Evolutionary conservation across 495 filamentous ascomycete genomes (phyloP).

Genomic region (Thermochaetoides thermophila): DNA sequence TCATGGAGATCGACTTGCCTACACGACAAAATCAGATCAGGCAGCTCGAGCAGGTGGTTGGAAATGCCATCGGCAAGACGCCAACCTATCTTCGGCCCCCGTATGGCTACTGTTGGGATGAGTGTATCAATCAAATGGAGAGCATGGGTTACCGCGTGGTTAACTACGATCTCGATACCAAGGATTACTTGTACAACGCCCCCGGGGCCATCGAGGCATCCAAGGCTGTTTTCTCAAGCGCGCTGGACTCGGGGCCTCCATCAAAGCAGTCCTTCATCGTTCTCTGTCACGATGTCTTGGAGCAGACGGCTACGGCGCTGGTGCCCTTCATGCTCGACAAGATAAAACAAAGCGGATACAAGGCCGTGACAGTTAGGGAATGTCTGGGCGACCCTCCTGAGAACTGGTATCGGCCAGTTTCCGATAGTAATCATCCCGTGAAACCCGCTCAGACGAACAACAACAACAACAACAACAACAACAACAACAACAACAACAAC

Average conservation of each 20-base stretch:
- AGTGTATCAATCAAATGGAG: slow-evolving; percentile 16
- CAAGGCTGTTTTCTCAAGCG: slow-evolving; percentile 13
- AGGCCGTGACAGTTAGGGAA: slow-evolving; percentile 41
- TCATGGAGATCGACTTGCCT: slow-evolving; percentile 7
- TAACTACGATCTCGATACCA: slow-evolving; percentile 30
- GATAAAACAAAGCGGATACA: slow-evolving; percentile 14
- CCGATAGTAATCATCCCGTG: no score
- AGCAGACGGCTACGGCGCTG: slow-evolving; percentile 19
- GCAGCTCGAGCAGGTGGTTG: slow-evolving; percentile 15
- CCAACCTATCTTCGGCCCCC: slow-evolving; percentile 33
- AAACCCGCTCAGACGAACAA: no score
- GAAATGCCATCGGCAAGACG: slow-evolving; percentile 18
- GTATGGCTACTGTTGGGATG: slow-evolving; percentile 18
- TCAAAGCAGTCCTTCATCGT: slow-evolving; percentile 14
- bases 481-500: no score
- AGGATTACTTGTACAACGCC: slow-evolving; percentile 22
- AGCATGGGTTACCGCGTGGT: slow-evolving; percentile 26
- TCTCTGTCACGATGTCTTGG: slow-evolving; percentile 25
- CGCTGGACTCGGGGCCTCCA: slow-evolving; percentile 10
- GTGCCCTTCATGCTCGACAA: slow-evolving; percentile 18
- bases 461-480: no score
- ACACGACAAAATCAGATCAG: slow-evolving; percentile 16
- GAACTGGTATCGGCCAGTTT: slow-evolving; percentile 42
- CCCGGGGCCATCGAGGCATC: slow-evolving; percentile 8
- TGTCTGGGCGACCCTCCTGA: slow-evolving; percentile 41